Evolutionary conservation across 257 asterid species (phyloP).

Genomic region (Agastache rugosa): DNA sequence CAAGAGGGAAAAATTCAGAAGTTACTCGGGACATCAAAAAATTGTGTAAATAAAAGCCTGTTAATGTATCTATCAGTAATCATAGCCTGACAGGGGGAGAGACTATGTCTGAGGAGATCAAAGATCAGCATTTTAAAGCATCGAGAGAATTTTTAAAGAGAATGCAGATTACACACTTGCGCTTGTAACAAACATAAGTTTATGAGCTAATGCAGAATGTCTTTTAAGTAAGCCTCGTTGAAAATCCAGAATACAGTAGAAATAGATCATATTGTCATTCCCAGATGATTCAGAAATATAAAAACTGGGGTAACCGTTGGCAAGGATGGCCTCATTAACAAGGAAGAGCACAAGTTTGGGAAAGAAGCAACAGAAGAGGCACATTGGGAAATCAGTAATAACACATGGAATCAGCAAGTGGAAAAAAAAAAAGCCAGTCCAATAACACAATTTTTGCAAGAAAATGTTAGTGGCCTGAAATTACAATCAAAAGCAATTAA

Average conservation of each 20-base stretch:
- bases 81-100: constrained; percentile 18
- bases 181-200: constrained; percentile 12
- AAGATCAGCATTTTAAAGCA: constrained; percentile 19
- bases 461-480: background rate
- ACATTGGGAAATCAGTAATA: background rate
- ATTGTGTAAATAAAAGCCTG: constrained; percentile 3
- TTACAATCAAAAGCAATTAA: constrained; percentile 16
- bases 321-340: background rate
- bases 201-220: constrained; percentile 4
- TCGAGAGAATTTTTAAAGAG: background rate
- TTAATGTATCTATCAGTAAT: constrained; percentile 18
- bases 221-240: constrained; percentile 12
- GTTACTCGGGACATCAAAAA: constrained; percentile 15
- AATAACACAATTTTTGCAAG: constrained; percentile 3
- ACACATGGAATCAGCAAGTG: background rate
- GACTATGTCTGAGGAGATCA: constrained; percentile 3
- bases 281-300: constrained; percentile 16
- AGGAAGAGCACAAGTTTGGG: constrained; percentile 12
- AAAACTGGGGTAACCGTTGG: constrained; percentile 6
- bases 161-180: background rate
- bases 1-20: constrained; percentile 26
- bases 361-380: constrained; percentile 17
- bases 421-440: background rate
- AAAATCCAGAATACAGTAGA: constrained; percentile 2
- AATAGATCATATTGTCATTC: constrained; percentile 1